A percentile compares a stretch with the other conserved stretches of the same genome.
These are phyloP conservation scores for Psophocarpus tetragonolobus DNA, from an alignment of 306 rosid species.

Conservation along the genomic window DNA sequence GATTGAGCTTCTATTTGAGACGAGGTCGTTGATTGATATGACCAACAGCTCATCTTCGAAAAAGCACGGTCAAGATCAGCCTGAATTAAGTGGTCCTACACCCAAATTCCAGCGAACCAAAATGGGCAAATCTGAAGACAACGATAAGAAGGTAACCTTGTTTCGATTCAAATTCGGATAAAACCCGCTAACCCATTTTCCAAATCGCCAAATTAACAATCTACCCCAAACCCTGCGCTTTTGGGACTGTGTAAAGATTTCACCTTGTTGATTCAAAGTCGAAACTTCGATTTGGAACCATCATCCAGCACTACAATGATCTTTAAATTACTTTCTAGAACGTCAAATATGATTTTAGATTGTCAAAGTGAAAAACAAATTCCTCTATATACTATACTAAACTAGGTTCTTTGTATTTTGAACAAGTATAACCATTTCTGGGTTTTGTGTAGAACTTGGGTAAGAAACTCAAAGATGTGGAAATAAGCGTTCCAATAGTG, in stretches of 20 bases:
- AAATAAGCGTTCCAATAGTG: conserved; percentile 75
- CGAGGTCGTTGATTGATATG: conserved; percentile 38
- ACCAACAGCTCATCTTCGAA: conserved; percentile 48
- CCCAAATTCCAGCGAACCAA: conserved; percentile 50
- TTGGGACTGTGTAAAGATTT: conserved; percentile 26
- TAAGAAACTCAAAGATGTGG: conserved; percentile 70
- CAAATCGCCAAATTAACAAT: conserved; percentile 15
- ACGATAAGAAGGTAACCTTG: conserved; percentile 58
- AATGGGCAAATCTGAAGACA: conserved; percentile 68
- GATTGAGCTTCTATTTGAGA: conserved; percentile 39
- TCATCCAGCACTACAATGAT: not conserved
- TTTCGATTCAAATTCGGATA: conserved; percentile 34
- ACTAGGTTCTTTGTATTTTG: conserved; percentile 1
- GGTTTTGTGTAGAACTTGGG: conserved; percentile 57
- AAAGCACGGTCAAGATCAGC: conserved; percentile 52
- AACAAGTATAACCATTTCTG: conserved; percentile 33
- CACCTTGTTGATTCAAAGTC: conserved; percentile 29
- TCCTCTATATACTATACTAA: not conserved
- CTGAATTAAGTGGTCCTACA: conserved; percentile 47
- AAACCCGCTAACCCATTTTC: conserved; percentile 24
- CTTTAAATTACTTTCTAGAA: not conserved
- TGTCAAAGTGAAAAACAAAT: not conserved
- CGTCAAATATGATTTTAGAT: conserved; percentile 2
- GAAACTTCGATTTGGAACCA: conserved; percentile 11
- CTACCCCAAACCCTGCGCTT: conserved; percentile 10